Conservation (phyloP, 768 basidiomycete genomes). For the Mycena polygramma region DNA sequence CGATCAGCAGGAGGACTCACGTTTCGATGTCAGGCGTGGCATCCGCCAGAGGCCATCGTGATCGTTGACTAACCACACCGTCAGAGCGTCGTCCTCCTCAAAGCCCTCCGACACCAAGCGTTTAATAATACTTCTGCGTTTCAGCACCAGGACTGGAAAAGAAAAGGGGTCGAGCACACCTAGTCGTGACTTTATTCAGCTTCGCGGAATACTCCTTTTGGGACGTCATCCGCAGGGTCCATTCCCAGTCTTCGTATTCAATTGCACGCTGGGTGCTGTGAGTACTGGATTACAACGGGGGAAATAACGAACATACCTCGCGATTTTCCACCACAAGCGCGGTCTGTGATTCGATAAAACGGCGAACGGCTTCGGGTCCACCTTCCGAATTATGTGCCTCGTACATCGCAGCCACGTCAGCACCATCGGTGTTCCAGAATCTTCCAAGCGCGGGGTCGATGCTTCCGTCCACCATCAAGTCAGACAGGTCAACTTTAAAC, state of each 20-base stretch:
- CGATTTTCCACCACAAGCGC: not conserved
- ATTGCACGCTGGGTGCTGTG: not conserved
- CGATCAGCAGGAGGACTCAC: not conserved
- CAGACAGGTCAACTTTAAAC: not conserved
- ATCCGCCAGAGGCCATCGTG: constrained; percentile 1
- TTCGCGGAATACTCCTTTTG: not conserved
- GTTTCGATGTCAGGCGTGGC: constrained; percentile 23
- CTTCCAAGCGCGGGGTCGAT: not conserved
- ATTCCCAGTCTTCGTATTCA: not conserved
- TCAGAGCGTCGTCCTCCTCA: not conserved
- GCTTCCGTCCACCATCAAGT: not conserved
- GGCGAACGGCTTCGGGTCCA: constrained; percentile 2
- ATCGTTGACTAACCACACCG: not conserved
- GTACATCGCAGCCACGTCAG: not conserved
- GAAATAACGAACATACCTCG: not conserved
- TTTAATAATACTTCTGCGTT: not conserved
- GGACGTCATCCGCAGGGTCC: not conserved
- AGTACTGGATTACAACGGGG: not conserved
- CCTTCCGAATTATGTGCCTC: not conserved
- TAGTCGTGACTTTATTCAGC: not conserved
- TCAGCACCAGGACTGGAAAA: not conserved
- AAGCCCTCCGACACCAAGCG: constrained; percentile 12
- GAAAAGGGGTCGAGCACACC: not conserved
- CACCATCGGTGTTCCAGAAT: constrained; percentile 8
- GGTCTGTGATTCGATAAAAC: not conserved